Evolutionary conservation across 768 basidiomycete genomes (phyloP).

Genomic region (Tricholoma terreum): DNA sequence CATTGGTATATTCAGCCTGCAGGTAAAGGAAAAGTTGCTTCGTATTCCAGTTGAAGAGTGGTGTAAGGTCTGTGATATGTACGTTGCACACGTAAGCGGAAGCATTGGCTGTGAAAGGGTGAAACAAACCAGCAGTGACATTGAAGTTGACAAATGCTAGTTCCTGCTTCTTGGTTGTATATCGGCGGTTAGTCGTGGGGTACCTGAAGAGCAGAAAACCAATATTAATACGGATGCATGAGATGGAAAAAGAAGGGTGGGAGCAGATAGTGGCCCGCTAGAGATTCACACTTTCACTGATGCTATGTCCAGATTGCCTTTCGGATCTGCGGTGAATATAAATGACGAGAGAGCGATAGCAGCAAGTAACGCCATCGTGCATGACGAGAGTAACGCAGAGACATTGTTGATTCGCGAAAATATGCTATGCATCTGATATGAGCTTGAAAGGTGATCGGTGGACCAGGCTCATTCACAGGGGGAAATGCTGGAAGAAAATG

Average conservation of each 20-base stretch:
- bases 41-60: conserved; percentile 95
- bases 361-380: conserved; percentile 66
- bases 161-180: conserved; percentile 64
- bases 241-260: background rate
- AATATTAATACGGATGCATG: background rate
- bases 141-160: conserved; percentile 81
- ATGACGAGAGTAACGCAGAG: conserved; percentile 71
- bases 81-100: background rate
- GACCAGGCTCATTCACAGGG: background rate
- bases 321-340: conserved; percentile 55
- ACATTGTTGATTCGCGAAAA: conserved; percentile 71
- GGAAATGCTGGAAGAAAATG: background rate
- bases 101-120: background rate
- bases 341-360: conserved; percentile 75
- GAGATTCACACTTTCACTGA: conserved; percentile 73
- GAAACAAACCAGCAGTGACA: conserved; percentile 64
- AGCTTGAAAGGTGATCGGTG: background rate
- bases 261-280: background rate
- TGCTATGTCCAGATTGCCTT: conserved; percentile 54
- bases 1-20: conserved; percentile 76
- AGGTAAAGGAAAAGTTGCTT: conserved; percentile 90
- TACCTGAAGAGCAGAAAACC: conserved; percentile 29
- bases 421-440: conserved; percentile 59
- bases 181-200: conserved; percentile 49
- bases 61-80: conserved; percentile 58